Evolutionary conservation across 192 early-diverging fungal species (phyloP).

Genomic region (Entrophospora sp.): DNA sequence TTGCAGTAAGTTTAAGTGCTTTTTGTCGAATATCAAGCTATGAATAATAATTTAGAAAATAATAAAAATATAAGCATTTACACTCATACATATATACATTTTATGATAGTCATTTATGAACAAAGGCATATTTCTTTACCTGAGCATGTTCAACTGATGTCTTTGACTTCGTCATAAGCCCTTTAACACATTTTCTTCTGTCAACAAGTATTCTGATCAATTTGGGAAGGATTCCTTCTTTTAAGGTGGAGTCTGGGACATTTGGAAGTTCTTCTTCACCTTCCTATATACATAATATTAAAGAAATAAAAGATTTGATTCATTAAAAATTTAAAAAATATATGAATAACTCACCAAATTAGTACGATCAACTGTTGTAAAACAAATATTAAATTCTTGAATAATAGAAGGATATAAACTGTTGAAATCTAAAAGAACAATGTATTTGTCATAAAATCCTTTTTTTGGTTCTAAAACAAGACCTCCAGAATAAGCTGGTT

Average conservation of each 20-base stretch:
- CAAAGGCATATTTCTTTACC: conserved; percentile 28
- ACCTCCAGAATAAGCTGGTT: conserved; percentile 90
- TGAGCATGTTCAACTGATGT: conserved; percentile 42
- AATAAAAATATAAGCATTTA: too few species aligned
- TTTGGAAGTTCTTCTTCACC: conserved; percentile 61
- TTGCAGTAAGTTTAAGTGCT: conserved; percentile 95
- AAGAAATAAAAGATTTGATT: too few species aligned
- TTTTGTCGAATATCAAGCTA: conserved; percentile 89
- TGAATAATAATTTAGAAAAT: background rate
- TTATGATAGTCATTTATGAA: too few species aligned
- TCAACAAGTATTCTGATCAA: conserved; percentile 85
- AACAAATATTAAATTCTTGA: conserved; percentile 99
- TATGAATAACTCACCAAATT: conserved; percentile 24
- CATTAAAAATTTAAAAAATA: too few species aligned
- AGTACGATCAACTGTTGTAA: conserved; percentile 78
- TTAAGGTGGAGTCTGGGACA: conserved; percentile 54
- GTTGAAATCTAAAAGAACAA: conserved; percentile 96
- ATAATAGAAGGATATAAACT: conserved; percentile 99
- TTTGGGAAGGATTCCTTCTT: conserved; percentile 76
- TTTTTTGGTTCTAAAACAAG: conserved; percentile 96
- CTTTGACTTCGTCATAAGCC: conserved; percentile 70
- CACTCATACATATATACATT: too few species aligned
- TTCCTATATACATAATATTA: background rate
- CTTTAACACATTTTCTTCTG: conserved; percentile 81
- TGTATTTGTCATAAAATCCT: conserved; percentile 93